These are phyloP conservation scores for Mycena latifolia DNA, from an alignment of 768 basidiomycete species.

Conservation along the genomic window DNA sequence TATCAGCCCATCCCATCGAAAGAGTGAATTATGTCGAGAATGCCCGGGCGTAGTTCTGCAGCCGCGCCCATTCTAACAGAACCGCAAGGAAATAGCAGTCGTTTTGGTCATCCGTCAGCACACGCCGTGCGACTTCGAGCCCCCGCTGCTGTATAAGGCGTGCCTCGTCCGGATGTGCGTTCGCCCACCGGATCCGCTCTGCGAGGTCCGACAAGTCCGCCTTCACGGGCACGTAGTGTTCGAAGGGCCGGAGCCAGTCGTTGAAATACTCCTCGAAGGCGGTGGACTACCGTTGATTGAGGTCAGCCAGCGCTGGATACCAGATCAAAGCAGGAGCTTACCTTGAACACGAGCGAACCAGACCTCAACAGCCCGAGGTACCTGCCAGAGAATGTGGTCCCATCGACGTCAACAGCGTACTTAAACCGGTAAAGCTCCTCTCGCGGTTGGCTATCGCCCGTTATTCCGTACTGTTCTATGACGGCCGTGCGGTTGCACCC, in stretches of 20 bases:
- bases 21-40: not conserved
- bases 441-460: not conserved
- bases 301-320: too few relatives aligned
- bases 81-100: constrained; percentile 16
- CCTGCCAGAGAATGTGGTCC: constrained; percentile 15
- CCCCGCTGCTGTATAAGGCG: constrained; percentile 8
- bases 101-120: constrained; percentile 14
- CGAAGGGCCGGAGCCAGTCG: constrained; percentile 12
- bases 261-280: constrained; percentile 16
- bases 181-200: constrained; percentile 10
- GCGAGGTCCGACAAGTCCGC: constrained; percentile 9
- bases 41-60: not conserved
- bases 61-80: constrained; percentile 4
- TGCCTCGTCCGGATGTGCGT: constrained; percentile 6
- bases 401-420: constrained; percentile 16
- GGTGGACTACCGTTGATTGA: too few relatives aligned
- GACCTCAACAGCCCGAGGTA: constrained; percentile 1
- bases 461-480: constrained; percentile 20
- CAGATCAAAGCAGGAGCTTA: too few relatives aligned
- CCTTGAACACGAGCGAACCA: constrained; percentile 20
- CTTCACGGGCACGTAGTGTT: constrained; percentile 10
- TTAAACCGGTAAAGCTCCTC: constrained; percentile 6
- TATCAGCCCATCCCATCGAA: too few relatives aligned
- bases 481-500: not conserved
- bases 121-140: not conserved